Conservation (phyloP, 805 yeast species). For the Allodekkera sacchari region DNA sequence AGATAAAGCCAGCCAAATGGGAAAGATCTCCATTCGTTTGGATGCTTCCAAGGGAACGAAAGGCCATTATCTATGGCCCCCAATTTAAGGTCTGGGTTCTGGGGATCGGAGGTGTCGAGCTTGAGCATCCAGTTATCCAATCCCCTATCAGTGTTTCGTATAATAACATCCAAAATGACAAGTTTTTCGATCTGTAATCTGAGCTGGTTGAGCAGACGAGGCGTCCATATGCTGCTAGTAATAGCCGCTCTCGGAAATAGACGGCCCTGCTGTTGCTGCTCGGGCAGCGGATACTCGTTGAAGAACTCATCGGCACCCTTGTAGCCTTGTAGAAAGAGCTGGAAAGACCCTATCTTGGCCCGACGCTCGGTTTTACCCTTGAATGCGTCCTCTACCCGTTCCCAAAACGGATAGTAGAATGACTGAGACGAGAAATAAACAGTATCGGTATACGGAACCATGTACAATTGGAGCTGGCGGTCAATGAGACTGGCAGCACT, state of each 20-base stretch:
- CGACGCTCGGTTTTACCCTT: slow-evolving; percentile 23
- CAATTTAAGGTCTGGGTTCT: slow-evolving; percentile 35
- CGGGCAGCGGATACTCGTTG: slow-evolving; percentile 43
- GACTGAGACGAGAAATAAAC: slow-evolving; percentile 38
- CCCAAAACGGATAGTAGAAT: slow-evolving; percentile 48
- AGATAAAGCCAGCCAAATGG: slow-evolving; percentile 74
- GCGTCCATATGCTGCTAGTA: too few species aligned
- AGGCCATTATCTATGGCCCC: slow-evolving; percentile 75
- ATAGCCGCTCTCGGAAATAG: too few species aligned
- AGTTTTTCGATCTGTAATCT: slow-evolving; percentile 58
- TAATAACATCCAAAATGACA: slow-evolving; percentile 62
- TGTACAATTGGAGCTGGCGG: slow-evolving; percentile 44
- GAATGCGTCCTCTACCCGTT: slow-evolving; percentile 20
- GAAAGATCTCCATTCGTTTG: slow-evolving; percentile 73
- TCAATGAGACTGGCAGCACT: slow-evolving; percentile 66
- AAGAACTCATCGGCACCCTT: slow-evolving; percentile 55
- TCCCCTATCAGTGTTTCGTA: slow-evolving; percentile 70
- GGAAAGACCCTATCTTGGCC: slow-evolving; percentile 58
- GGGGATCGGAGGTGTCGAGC: slow-evolving; percentile 32
- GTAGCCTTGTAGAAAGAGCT: slow-evolving; percentile 51
- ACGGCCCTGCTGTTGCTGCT: too few species aligned
- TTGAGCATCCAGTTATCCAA: slow-evolving; percentile 73
- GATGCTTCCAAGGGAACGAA: slow-evolving; percentile 76
- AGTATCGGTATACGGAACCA: slow-evolving; percentile 62
- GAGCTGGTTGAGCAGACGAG: slow-evolving; percentile 39